A percentile compares a stretch with the other conserved stretches of the same genome.
Evolutionary conservation across 345 rosid genomes (phyloP).

Genomic region (Eucalyptus leucophloia): DNA sequence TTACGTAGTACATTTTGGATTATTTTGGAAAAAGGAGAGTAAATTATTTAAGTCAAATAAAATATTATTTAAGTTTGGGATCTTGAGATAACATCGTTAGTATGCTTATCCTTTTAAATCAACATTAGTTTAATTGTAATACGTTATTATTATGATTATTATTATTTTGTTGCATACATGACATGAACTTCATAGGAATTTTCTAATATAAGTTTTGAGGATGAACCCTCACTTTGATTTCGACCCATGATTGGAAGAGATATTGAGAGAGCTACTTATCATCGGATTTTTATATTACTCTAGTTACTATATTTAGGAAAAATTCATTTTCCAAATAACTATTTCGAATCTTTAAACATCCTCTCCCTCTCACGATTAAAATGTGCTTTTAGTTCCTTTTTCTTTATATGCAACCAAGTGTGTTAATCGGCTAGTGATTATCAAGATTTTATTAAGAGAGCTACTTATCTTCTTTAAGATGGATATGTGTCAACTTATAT

Average conservation of each 20-base stretch:
- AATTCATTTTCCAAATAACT: neutral
- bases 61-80: neutral
- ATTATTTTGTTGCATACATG: neutral
- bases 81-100: neutral
- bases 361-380: neutral
- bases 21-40: neutral
- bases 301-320: neutral
- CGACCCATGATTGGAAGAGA: neutral
- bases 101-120: neutral
- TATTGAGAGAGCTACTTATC: neutral
- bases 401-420: neutral
- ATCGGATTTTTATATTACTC: fast-evolving
- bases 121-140: neutral
- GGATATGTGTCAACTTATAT: neutral
- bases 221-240: neutral
- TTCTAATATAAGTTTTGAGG: neutral
- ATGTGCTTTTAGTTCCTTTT: neutral
- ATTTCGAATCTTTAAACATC: neutral
- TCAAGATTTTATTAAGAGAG: neutral
- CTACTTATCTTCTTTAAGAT: neutral
- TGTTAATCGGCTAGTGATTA: neutral
- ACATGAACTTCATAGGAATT: neutral
- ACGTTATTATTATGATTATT: too few relatives aligned
- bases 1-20: neutral
- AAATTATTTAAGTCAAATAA: neutral